Percentiles rank a stretch among this genome's conserved stretches.
These are phyloP conservation scores for Aspergillus homomorphus DNA, from an alignment of 495 filamentous ascomycete genomes.

Conservation along the genomic window DNA sequence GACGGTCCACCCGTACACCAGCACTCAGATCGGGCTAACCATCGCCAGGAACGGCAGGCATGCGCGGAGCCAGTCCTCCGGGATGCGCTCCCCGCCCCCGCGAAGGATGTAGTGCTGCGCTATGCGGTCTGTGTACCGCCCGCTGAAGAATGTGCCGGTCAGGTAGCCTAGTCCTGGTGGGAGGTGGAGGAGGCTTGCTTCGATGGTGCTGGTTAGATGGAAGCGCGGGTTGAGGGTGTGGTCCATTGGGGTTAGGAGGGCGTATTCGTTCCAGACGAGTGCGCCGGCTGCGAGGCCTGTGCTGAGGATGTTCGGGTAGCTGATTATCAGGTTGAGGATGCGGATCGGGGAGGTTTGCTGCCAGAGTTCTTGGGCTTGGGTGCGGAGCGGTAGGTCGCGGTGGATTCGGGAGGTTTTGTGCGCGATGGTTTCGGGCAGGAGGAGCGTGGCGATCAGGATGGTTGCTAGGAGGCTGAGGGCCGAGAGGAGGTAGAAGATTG, in stretches of 20 bases:
- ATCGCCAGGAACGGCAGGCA: slow-evolving; percentile 57
- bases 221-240: slow-evolving; percentile 73
- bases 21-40: slow-evolving; percentile 61
- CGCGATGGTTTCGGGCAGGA: slow-evolving; percentile 70
- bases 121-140: slow-evolving; percentile 63
- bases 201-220: slow-evolving; percentile 61
- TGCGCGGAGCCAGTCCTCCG: slow-evolving; percentile 65
- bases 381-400: slow-evolving; percentile 37
- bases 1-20: slow-evolving; percentile 72
- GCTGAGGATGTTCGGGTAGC: slow-evolving; percentile 65
- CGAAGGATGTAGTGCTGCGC: slow-evolving; percentile 62
- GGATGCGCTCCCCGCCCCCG: slow-evolving; percentile 56
- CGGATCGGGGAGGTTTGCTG: slow-evolving; percentile 60
- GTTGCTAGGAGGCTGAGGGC: slow-evolving; percentile 56
- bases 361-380: slow-evolving; percentile 53
- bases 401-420: slow-evolving; percentile 51
- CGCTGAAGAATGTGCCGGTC: slow-evolving; percentile 65
- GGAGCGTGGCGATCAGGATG: slow-evolving; percentile 59
- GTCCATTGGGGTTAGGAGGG: slow-evolving; percentile 67
- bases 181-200: slow-evolving; percentile 69
- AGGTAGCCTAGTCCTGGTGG: slow-evolving; percentile 70
- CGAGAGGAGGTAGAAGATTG: slow-evolving; percentile 71
- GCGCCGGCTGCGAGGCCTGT: slow-evolving; percentile 57
- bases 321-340: slow-evolving; percentile 40
- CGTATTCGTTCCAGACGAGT: slow-evolving; percentile 73